These are phyloP conservation scores for Clavispora phyllophila DNA, from an alignment of 805 yeast genomes.

Conservation along the genomic window DNA sequence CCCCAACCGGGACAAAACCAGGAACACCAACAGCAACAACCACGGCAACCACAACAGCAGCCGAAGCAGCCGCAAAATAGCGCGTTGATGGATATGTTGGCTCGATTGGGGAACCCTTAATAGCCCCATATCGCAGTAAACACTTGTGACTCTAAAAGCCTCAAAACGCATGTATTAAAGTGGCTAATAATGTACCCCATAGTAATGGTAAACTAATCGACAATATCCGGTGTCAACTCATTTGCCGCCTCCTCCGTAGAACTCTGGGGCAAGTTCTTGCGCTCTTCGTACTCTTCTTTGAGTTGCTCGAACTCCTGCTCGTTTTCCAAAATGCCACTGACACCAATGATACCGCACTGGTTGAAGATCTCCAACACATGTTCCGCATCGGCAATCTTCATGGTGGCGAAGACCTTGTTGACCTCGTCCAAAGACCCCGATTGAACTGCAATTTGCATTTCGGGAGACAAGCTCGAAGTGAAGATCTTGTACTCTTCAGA, in stretches of 20 bases:
- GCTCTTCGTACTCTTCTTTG: slow-evolving; percentile 43
- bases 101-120: slow-evolving; percentile 22
- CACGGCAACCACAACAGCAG: slow-evolving; percentile 6
- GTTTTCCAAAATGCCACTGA: slow-evolving; percentile 70
- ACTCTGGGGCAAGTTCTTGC: neutral
- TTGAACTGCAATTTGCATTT: slow-evolving; percentile 72
- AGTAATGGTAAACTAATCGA: neutral
- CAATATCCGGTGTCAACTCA: neutral
- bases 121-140: neutral
- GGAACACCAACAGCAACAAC: slow-evolving; percentile 1
- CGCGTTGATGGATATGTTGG: slow-evolving; percentile 34
- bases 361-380: slow-evolving; percentile 65
- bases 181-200: neutral
- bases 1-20: slow-evolving; percentile 6
- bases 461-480: slow-evolving; percentile 45
- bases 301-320: slow-evolving; percentile 60
- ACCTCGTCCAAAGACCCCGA: slow-evolving; percentile 71
- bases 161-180: neutral
- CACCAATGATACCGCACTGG: slow-evolving; percentile 77
- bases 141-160: neutral
- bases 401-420: slow-evolving; percentile 71
- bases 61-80: slow-evolving; percentile 10
- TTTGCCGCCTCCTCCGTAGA: neutral
- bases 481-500: slow-evolving; percentile 55
- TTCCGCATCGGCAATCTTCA: slow-evolving; percentile 79